Evolutionary conservation across 225 moss, liverwort and hornwort species (phyloP), one percentile per base, ranked within the genome.

Genomic region (Ulota crispa): DNA sequence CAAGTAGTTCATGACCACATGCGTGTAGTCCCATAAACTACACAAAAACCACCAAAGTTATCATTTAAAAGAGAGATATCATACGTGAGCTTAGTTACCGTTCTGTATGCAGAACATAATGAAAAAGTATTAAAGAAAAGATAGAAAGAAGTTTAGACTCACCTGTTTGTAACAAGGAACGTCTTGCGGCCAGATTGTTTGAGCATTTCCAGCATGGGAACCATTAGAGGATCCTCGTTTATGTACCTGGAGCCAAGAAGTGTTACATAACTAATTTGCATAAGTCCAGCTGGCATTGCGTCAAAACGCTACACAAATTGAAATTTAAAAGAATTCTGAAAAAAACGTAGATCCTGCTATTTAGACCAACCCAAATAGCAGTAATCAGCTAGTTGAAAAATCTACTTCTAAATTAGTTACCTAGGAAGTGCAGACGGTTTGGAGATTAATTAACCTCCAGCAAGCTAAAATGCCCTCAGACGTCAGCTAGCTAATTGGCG

Each of bases 21-120:
- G 94, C 62, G 97, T 97, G 50, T 97, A 97, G 77, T 97, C 97
- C 95, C 95, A 97, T 80, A 95, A 91, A 88, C 97, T 97, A 89
- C 88, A 89, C 69, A 85, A 3, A 72, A 80, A 63, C 7, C 66
- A 6, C 24, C 73, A 30, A 64, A 31, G 26, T 19, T 50, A 83
- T 34, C 26, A 59, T 50, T 65, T 34, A 23, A 20, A 30, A 64
- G 41, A 52, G 53, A 26, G 54, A 16, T 34, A 56, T 68, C 71
- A 80, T 59, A 79, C 20, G 47, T 63, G 42, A 42, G 76, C n/a
- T 47, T 30, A 45, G 15, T 55, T 53, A 55, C 3, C 71, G 47
- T 27, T 60, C 12, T 55, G 45, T 14, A 45, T 18, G 18, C 50
- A 50, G 18, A 50, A 5, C 50, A 18, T 50, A 18, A 18, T 18